Percentiles rank a stretch among this genome's conserved stretches.
Conservation (phyloP, 495 filamentous ascomycete genomes). For the Astrocystis sublimbata region DNA sequence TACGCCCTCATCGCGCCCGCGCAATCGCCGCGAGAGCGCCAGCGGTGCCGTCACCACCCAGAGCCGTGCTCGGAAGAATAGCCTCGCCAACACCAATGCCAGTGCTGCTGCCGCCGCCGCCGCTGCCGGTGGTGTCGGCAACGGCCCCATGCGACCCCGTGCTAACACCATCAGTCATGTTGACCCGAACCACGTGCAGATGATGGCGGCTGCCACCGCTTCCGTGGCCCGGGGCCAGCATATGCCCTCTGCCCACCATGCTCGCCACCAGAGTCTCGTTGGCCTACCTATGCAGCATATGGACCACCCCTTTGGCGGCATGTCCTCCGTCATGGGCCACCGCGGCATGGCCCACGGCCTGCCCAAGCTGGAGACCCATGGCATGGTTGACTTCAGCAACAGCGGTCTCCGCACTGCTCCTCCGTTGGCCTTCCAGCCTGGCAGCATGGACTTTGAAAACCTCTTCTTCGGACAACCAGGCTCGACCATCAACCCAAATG, state of each 20-base stretch:
- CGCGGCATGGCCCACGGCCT: constrained; percentile 66
- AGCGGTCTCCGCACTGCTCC: constrained; percentile 77
- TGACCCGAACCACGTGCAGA: constrained; percentile 71
- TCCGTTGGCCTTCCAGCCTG: constrained; percentile 66
- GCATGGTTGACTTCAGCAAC: constrained; percentile 56
- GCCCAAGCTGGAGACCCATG: constrained; percentile 81
- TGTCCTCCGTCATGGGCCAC: constrained; percentile 65
- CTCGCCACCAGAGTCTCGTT: constrained; percentile 65
- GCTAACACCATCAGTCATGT: constrained; percentile 98
- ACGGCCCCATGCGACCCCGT: constrained; percentile 74
- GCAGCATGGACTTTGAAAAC: constrained; percentile 75
- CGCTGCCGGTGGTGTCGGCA: constrained; percentile 40
- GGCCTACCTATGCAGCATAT: constrained; percentile 65
- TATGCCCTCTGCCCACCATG: constrained; percentile 56
- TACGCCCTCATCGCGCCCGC: constrained; percentile 82
- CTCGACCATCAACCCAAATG: constrained; percentile 92
- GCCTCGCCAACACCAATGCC: constrained; percentile 64
- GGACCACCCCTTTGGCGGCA: constrained; percentile 61
- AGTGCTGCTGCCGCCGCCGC: constrained; percentile 9
- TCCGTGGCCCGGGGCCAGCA: constrained; percentile 55
- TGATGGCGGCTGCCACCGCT: constrained; percentile 61
- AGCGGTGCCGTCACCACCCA: constrained; percentile 65
- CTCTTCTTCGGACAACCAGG: constrained; percentile 64
- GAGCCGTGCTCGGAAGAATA: constrained; percentile 88
- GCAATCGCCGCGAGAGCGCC: constrained; percentile 83